phyloP scores from a whole-genome alignment of 2,329 filamentous ascomycete genomes.

The Ustulina deusta region DNA sequence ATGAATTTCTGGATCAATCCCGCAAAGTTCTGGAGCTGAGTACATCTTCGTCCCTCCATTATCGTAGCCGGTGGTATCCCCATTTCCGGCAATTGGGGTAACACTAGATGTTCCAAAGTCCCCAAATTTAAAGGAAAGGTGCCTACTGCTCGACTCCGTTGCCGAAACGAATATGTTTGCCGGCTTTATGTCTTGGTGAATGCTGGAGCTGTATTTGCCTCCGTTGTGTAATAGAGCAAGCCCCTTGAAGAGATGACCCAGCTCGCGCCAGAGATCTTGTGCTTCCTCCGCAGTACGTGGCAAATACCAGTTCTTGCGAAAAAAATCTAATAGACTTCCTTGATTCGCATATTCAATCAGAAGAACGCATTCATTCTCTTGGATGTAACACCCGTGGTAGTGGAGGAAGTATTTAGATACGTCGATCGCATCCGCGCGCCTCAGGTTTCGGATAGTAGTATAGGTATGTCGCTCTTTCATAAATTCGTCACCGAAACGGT shows the following conservation, averaged over 20 bases:
- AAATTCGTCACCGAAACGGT: not conserved
- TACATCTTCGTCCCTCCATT: constrained; percentile 17
- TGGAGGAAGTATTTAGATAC: constrained; percentile 4
- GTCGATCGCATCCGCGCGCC: not conserved
- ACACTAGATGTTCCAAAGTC: constrained; percentile 14
- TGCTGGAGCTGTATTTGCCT: not conserved
- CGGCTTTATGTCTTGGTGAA: constrained; percentile 25
- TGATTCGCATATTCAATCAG: constrained; percentile 23
- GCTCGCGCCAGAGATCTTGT: constrained; percentile 1
- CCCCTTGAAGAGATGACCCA: not conserved
- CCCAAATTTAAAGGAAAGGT: constrained; percentile 13
- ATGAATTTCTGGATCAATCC: not conserved
- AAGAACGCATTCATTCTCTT: constrained; percentile 16
- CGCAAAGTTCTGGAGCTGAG: constrained; percentile 17
- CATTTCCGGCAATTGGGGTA: not conserved
- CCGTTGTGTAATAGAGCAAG: constrained; percentile 1
- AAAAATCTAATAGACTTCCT: constrained; percentile 17
- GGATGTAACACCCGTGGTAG: constrained; percentile 21
- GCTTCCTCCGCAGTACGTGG: constrained; percentile 16
- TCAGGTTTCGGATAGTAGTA: constrained; percentile 11
- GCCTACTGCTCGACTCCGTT: not conserved
- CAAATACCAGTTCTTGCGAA: constrained; percentile 2
- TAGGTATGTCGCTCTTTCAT: constrained; percentile 5
- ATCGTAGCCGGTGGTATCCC: not conserved
- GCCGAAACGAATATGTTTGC: constrained; percentile 20